These are phyloP conservation scores for Cutaneotrichosporon sp. DNA, from an alignment of 1,284 basidiomycete genomes.

Conservation along the genomic window DNA sequence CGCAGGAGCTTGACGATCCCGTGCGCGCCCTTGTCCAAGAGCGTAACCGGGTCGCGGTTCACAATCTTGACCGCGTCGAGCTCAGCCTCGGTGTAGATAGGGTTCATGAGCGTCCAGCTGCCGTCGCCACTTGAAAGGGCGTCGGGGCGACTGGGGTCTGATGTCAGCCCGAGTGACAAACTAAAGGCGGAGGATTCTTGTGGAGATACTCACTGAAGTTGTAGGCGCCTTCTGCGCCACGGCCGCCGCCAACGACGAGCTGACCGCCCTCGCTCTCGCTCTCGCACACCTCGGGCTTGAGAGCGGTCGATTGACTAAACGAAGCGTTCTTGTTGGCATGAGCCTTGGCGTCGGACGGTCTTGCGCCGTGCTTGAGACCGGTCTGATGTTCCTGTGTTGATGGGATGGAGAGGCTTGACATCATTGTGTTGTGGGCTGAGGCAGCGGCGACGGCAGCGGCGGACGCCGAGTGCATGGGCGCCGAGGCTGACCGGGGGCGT, in stretches of 20 bases:
- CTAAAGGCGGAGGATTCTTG: neutral
- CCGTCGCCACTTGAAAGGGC: conserved; percentile 20
- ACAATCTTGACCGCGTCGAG: conserved; percentile 59
- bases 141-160: conserved; percentile 7
- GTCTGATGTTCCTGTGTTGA: neutral
- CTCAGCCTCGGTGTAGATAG: conserved; percentile 47
- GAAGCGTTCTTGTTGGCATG: neutral
- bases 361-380: neutral
- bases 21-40: conserved; percentile 68
- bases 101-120: conserved; percentile 45
- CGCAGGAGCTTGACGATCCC: conserved; percentile 55
- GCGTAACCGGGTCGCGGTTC: conserved; percentile 60
- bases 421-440: neutral
- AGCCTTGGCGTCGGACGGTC: neutral
- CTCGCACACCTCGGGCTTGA: neutral
- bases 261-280: neutral
- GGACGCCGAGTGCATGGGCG: neutral
- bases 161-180: neutral
- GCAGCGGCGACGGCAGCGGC: conserved; percentile 4
- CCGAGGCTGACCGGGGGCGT: neutral
- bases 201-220: conserved; percentile 30
- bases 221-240: conserved; percentile 34
- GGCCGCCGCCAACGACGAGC: neutral
- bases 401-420: conserved; percentile 1
- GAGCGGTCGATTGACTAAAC: neutral